These are phyloP conservation scores for Boletus tylopilopsis DNA, from an alignment of 768 basidiomycete genomes.

Conservation along the genomic window DNA sequence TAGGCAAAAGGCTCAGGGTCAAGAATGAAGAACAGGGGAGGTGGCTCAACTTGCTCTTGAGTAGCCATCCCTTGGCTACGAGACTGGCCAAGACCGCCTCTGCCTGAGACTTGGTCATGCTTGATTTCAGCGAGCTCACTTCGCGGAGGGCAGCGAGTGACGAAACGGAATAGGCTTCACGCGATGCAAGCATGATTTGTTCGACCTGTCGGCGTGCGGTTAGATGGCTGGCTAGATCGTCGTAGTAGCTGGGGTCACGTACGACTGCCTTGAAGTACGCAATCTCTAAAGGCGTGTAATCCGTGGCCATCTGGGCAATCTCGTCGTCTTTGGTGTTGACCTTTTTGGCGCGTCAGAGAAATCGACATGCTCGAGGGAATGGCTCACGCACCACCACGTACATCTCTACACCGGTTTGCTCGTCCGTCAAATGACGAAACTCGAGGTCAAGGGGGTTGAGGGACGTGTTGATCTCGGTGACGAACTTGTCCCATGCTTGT, in stretches of 20 bases:
- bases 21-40: not conserved
- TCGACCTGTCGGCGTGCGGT: constrained; percentile 57
- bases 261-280: constrained; percentile 83
- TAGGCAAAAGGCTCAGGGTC: constrained; percentile 21
- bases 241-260: constrained; percentile 27
- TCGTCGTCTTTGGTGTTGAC: constrained; percentile 80
- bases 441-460: constrained; percentile 73
- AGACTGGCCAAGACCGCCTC: constrained; percentile 73
- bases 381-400: constrained; percentile 59
- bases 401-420: constrained; percentile 58
- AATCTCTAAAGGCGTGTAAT: constrained; percentile 76
- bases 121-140: constrained; percentile 52
- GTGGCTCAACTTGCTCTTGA: constrained; percentile 64
- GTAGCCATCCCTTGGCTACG: constrained; percentile 77
- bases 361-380: not conserved
- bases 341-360: constrained; percentile 35
- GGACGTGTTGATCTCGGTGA: constrained; percentile 54
- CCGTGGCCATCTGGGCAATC: constrained; percentile 80
- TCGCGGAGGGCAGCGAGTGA: constrained; percentile 76
- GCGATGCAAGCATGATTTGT: constrained; percentile 80
- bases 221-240: not conserved
- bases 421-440: constrained; percentile 60
- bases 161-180: constrained; percentile 70
- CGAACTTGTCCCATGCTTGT: constrained; percentile 57
- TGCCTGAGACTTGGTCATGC: constrained; percentile 72